Evolutionary conservation across 345 rosid species (phyloP), one percentile per base, ranked within the genome.

Genomic region (Brassica nigra): DNA sequence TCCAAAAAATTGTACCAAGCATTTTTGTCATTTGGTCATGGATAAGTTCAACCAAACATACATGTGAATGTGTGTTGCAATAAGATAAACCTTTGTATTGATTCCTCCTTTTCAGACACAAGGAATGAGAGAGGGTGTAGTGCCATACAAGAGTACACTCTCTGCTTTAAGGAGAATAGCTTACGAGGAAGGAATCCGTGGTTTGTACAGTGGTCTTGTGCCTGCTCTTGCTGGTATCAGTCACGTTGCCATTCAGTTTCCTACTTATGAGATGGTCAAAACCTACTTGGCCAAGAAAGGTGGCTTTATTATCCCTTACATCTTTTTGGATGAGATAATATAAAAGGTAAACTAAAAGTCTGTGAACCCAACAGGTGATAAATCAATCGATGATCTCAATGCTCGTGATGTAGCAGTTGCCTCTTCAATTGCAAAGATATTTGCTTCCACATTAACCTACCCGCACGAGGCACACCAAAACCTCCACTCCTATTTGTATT

Each of bases 171-270:
- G 89, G 74, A 90, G 95, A 86, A 93, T 93, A 85, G 85, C 87
- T 68, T 86, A 74, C 8, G 90, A 89, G 86, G 97, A 93, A 82
- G 95, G 98, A 18, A 86, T 93, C 18, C 95, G 92, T 11, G 98
- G 98, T 15, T 80, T 91, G 81, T 93, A 93, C 89, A 91, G 95
- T 81, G 98, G 98, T 69, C 94, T 93, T 76, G 87, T 91, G 7
- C 94, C 95, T 78, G 92, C 98, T 11, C 84, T 93, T 82, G 95
- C 92, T 81, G 98, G 97, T 73, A 78, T 93, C 16, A 91, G 98
- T 86, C 98, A 93, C 73, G 98, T 93, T 78, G 95, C 98, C 71
- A 93, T 93, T 63, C 97, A 91, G 77, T 93, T 93, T 84, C 98
- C 97, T 39, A 81, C 90, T 1, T 90, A 93, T 42, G 94, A 93